A percentile compares a stretch with the other conserved stretches of the same genome.
These are phyloP conservation scores for Giardia muris DNA, from an alignment of 208 protist genomes.

Conservation along the genomic window DNA sequence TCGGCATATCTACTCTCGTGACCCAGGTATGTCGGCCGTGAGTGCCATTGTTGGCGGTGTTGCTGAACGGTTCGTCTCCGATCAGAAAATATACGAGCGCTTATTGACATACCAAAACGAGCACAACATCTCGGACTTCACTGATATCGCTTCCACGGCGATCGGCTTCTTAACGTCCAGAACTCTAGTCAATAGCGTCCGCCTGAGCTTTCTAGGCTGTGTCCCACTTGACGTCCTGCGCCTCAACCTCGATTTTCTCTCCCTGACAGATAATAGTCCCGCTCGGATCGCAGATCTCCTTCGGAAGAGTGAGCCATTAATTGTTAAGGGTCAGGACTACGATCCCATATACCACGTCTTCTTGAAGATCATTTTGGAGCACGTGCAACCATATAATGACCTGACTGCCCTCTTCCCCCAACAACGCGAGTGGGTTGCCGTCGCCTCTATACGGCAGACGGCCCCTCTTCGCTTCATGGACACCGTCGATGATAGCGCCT, in stretches of 20 bases:
- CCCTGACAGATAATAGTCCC: neutral
- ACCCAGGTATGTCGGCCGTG: too few species aligned
- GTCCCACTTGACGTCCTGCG: neutral
- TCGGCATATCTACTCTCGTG: too few species aligned
- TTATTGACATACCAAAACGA: too few species aligned
- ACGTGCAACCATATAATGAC: neutral
- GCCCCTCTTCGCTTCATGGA: neutral
- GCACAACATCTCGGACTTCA: neutral
- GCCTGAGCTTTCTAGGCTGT: constrained; percentile 2
- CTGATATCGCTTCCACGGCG: neutral
- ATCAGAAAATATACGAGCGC: too few species aligned
- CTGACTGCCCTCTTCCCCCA: neutral
- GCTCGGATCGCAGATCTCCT: neutral
- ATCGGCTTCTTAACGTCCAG: neutral
- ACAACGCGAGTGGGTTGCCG: neutral
- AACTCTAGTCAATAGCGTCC: neutral
- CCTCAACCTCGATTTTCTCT: neutral
- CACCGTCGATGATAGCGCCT: neutral
- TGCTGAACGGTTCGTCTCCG: too few species aligned
- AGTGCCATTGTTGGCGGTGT: too few species aligned
- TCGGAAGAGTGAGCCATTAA: neutral
- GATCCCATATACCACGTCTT: neutral
- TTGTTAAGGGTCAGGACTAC: neutral
- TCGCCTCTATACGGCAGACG: neutral
- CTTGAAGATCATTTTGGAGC: neutral